Evolutionary conservation across 257 asterid genomes (phyloP).

Genomic region (Capsicum rhomboideum): DNA sequence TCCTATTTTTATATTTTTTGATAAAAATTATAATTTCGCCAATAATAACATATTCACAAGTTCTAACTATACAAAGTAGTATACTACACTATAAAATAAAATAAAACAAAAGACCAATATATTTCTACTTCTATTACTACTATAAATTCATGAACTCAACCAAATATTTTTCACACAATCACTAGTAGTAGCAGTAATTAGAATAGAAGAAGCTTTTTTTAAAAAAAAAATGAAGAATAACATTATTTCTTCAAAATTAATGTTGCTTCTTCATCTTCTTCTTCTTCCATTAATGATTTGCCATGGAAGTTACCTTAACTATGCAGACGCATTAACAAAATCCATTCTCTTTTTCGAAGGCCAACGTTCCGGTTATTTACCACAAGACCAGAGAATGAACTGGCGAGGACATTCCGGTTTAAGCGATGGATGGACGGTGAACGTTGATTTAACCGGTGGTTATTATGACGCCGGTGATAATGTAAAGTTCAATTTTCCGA

Average conservation of each 20-base stretch:
- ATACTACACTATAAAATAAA: not conserved
- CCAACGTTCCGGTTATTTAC: slow-evolving; percentile 85
- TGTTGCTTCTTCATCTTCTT: not conserved
- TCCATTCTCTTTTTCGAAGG: slow-evolving; percentile 83
- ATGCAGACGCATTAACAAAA: slow-evolving; percentile 73
- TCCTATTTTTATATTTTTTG: too few species aligned
- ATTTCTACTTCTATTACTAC: not conserved
- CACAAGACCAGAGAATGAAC: slow-evolving; percentile 66
- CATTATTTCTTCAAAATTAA: not conserved
- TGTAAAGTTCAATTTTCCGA: slow-evolving; percentile 81
- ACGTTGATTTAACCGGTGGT: slow-evolving; percentile 76
- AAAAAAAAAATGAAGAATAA: not conserved
- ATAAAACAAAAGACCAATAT: not conserved
- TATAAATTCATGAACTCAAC: not conserved
- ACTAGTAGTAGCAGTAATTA: not conserved
- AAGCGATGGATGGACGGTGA: slow-evolving; percentile 61
- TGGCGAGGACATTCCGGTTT: slow-evolving; percentile 90
- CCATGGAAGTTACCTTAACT: slow-evolving; percentile 46
- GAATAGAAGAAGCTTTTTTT: not conserved
- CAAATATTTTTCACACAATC: not conserved
- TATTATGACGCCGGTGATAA: slow-evolving; percentile 98
- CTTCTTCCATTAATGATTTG: not conserved
- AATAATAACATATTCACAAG: not conserved
- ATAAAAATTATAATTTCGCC: too few species aligned
- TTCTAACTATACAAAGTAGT: slow-evolving; percentile 18